phyloP scores from a whole-genome alignment of 2,329 filamentous ascomycete genomes.

The Pseudogymnoascus sp. region DNA sequence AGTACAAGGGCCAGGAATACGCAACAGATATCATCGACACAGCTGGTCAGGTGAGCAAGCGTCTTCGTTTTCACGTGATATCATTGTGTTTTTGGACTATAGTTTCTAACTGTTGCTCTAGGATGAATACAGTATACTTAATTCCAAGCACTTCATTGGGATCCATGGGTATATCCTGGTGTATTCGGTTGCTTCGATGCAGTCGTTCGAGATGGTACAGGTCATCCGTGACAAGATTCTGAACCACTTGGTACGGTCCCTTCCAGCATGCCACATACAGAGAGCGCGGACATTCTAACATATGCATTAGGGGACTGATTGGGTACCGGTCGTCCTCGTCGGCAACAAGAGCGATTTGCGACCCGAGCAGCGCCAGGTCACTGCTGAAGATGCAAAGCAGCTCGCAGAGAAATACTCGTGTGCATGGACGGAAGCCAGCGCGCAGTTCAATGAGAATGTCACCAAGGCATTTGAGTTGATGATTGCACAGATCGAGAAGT shows the following conservation, averaged over 20 bases:
- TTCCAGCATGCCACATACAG: neutral
- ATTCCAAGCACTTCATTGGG: slow-evolving; percentile 97
- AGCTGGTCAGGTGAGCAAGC: slow-evolving; percentile 69
- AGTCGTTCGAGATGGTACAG: slow-evolving; percentile 95
- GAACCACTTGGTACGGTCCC: slow-evolving; percentile 71
- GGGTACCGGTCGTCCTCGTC: slow-evolving; percentile 87
- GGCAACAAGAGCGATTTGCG: slow-evolving; percentile 96
- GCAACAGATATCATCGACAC: slow-evolving; percentile 97
- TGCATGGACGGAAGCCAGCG: slow-evolving; percentile 91
- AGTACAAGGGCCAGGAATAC: slow-evolving; percentile 87
- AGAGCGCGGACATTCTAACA: slow-evolving; percentile 12
- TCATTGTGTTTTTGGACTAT: slow-evolving; percentile 13
- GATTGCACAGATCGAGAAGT: slow-evolving; percentile 91
- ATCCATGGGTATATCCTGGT: slow-evolving; percentile 99
- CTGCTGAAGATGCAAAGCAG: slow-evolving; percentile 74
- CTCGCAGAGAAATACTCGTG: slow-evolving; percentile 83
- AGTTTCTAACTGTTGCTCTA: slow-evolving; percentile 32
- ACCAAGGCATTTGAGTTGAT: slow-evolving; percentile 87
- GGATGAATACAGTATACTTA: slow-evolving; percentile 98
- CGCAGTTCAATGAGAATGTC: slow-evolving; percentile 91
- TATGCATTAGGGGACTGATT: slow-evolving; percentile 70
- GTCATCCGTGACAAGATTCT: slow-evolving; percentile 96
- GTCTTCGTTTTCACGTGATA: slow-evolving; percentile 10
- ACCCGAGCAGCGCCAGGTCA: slow-evolving; percentile 88
- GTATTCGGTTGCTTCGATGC: slow-evolving; percentile 90